Percentiles rank a stretch among this genome's conserved stretches.
Evolutionary conservation across 805 yeast genomes (phyloP).

Genomic region (Metschnikowia santaceciliae): DNA sequence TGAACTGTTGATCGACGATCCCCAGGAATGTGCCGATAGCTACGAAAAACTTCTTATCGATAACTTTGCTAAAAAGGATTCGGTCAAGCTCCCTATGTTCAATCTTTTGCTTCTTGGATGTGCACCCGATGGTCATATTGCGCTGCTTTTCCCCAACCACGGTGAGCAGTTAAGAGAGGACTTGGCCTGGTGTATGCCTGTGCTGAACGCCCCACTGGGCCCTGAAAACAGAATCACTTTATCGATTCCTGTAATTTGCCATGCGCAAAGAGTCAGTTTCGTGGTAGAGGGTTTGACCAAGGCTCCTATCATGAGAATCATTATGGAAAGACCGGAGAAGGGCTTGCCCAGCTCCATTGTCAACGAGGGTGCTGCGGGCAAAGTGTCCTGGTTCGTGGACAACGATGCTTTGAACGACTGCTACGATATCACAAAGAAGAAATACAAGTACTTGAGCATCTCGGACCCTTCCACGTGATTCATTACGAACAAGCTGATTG

Average conservation of each 20-base stretch:
- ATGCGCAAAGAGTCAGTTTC: conserved; percentile 86
- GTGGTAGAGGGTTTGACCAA: conserved; percentile 96
- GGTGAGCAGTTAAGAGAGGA: conserved; percentile 79
- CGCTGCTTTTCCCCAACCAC: conserved; percentile 92
- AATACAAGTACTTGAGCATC: conserved; percentile 55
- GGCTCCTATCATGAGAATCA: conserved; percentile 85
- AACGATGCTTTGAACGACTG: conserved; percentile 85
- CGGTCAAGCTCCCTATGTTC: conserved; percentile 92
- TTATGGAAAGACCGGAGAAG: conserved; percentile 96
- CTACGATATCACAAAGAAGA: conserved; percentile 61
- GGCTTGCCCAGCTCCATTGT: conserved; percentile 92
- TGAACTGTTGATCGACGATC: conserved; percentile 66
- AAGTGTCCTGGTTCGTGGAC: conserved; percentile 96
- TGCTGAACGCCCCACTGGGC: conserved; percentile 85
- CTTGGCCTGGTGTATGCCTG: conserved; percentile 93
- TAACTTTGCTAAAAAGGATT: conserved; percentile 93
- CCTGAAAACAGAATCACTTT: conserved; percentile 83
- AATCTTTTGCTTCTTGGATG: conserved; percentile 89
- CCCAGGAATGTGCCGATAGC: conserved; percentile 90
- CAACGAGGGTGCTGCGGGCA: conserved; percentile 94
- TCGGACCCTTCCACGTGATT: conserved; percentile 15
- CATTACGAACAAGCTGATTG: background rate
- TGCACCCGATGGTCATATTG: conserved; percentile 98
- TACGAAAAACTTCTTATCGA: conserved; percentile 83
- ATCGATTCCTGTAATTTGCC: conserved; percentile 92